A percentile compares a stretch with the other conserved stretches of the same genome.
These are phyloP conservation scores for Phytopythium sindhum DNA, from an alignment of 352 stramenopile genomes.

Conservation along the genomic window DNA sequence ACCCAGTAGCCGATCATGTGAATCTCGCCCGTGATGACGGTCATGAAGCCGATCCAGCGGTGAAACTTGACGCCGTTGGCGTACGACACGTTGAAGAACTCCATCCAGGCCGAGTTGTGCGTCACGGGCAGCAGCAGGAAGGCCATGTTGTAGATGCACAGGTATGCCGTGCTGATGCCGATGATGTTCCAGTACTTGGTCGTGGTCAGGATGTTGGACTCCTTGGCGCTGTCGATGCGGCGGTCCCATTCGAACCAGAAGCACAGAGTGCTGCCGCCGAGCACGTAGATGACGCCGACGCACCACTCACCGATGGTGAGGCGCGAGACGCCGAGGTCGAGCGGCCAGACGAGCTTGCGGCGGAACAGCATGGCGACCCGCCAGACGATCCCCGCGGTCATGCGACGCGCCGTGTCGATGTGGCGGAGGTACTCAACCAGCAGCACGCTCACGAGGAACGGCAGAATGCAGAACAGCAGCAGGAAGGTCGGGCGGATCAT, in stretches of 20 bases:
- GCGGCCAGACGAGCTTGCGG: constrained; percentile 41
- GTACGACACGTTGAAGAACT: constrained; percentile 66
- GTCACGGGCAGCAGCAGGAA: constrained; percentile 61
- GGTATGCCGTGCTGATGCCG: constrained; percentile 45
- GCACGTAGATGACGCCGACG: constrained; percentile 47
- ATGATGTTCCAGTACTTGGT: constrained; percentile 60
- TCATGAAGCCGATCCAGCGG: constrained; percentile 58
- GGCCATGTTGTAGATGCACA: constrained; percentile 72
- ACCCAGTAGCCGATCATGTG: constrained; percentile 53
- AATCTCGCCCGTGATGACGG: constrained; percentile 43
- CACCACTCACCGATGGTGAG: constrained; percentile 56
- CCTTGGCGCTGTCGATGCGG: constrained; percentile 25
- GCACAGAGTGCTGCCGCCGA: constrained; percentile 56
- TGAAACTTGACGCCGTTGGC: constrained; percentile 57
- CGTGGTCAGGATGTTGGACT: constrained; percentile 32
- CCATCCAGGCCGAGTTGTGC: constrained; percentile 60
- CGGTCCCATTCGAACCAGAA: constrained; percentile 61
- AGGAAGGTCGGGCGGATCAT: constrained; percentile 68
- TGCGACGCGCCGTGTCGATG: constrained; percentile 34
- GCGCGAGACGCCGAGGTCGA: constrained; percentile 32
- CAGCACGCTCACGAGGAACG: constrained; percentile 51
- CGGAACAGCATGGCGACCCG: constrained; percentile 40
- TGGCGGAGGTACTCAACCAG: constrained; percentile 46
- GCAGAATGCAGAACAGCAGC: constrained; percentile 61
- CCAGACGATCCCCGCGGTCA: constrained; percentile 34